phyloP scores from a whole-genome alignment of 441 rosid species.

The Pelargonium australe region DNA sequence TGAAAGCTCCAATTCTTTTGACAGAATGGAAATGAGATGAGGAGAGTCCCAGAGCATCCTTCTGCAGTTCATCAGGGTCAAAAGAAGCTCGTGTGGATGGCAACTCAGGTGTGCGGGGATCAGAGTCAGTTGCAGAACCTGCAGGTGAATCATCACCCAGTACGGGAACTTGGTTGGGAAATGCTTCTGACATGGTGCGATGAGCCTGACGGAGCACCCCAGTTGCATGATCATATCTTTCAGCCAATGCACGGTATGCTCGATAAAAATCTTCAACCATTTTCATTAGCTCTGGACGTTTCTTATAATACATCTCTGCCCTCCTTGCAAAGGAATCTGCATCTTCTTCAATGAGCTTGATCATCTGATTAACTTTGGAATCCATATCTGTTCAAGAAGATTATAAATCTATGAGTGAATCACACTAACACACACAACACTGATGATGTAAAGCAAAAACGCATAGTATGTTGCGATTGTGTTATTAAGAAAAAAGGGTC shows the following conservation, averaged over 20 bases:
- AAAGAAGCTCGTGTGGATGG: constrained; percentile 35
- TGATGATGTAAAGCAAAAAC: not conserved
- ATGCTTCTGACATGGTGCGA: constrained; percentile 59
- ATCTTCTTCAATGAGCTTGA: constrained; percentile 95
- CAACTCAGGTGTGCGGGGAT: constrained; percentile 61
- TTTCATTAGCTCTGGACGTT: constrained; percentile 96
- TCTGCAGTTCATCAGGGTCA: constrained; percentile 52
- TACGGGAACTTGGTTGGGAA: constrained; percentile 79
- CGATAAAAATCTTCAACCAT: constrained; percentile 35
- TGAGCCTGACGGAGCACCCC: constrained; percentile 52
- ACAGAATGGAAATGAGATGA: constrained; percentile 34
- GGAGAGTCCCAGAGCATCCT: constrained; percentile 50
- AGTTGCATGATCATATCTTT: constrained; percentile 93
- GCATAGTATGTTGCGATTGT: not conserved
- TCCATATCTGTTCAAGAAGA: constrained; percentile 76
- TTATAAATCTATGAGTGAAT: constrained; percentile 14
- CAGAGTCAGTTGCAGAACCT: constrained; percentile 11
- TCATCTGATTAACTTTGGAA: constrained; percentile 85
- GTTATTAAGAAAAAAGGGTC: not conserved
- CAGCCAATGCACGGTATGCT: constrained; percentile 95
- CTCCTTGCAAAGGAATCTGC: constrained; percentile 98
- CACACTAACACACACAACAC: not conserved
- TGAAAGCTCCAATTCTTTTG: constrained; percentile 54
- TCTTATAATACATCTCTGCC: constrained; percentile 54
- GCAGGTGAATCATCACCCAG: constrained; percentile 60